Base-by-base conservation (phyloP, 257 asterid genomes). In the Rehmannia glutinosa region DNA sequence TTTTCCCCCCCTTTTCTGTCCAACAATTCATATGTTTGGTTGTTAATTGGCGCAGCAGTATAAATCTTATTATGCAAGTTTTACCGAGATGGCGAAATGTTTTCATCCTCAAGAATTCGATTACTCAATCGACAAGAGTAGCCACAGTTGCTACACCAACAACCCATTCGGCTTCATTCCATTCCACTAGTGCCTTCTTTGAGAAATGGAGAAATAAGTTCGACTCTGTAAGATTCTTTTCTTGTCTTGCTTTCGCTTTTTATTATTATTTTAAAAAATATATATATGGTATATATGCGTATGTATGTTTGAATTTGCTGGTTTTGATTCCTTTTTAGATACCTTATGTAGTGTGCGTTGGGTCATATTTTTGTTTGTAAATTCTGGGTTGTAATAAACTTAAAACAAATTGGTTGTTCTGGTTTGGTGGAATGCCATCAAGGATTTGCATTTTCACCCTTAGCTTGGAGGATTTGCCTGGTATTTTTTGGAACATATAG, bases 121-220 rank as follows among this genome's bases (percentile, higher is more conserved):
- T 79, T 17, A 30, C 58, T 66, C 86, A 77, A 68, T 82, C 88
- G 45, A 49, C 74, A 36, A 69, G n/a, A n/a, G n/a, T n/a, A n/a
- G n/a, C n/a, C n/a, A n/a, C 78, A 68, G 55, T 36, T 5, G 19
- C 73, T 8, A 30, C 58, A 24, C 43, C 74, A 6, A 59, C 69
- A 25, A 25, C 73, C 79, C 75, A 72, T 20, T 65, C 69, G 66
- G 79, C 84, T 32, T 77, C 82, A 17, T 83, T 91, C 59, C 96
- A 88, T 74, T 86, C 86, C 62, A 78, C 92, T 0, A 38, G 68
- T 45, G 27, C 72, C 49, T 55, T 45, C 46, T 75, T 39, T 3
- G 87, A 80, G 43, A 84, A 82, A 64, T 76, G 95, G 89, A 84
- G 79, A 68, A 74, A 47, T 19, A 84, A 84, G n/a, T 81, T 81